Percentiles rank a stretch among this genome's conserved stretches.
Evolutionary conservation across 345 rosid genomes (phyloP).

Genomic region (Pistacia atlantica): DNA sequence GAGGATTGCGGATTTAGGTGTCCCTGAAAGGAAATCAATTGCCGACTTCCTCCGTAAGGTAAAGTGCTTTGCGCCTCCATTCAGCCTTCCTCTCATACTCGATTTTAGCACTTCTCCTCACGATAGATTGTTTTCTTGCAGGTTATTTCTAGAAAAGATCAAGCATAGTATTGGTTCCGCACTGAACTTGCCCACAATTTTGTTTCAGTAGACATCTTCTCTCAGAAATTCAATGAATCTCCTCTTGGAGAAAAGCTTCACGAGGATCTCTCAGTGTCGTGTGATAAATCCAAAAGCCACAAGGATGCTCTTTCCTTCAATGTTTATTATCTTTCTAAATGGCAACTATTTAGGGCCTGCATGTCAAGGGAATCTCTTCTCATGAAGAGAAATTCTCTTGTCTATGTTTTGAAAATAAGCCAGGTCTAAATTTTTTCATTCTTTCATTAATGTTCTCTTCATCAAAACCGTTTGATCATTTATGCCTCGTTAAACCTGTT

Average conservation of each 20-base stretch:
- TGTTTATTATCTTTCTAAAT: constrained; percentile 26
- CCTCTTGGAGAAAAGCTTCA: constrained; percentile 13
- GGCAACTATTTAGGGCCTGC: constrained; percentile 37
- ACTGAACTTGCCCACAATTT: too few relatives aligned
- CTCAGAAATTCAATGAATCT: too few relatives aligned
- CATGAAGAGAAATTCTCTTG: constrained; percentile 41
- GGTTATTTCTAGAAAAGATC: too few relatives aligned
- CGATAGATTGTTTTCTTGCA: background rate
- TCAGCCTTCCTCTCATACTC: background rate
- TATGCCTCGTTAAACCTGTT: too few relatives aligned
- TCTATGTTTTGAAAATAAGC: constrained; percentile 28
- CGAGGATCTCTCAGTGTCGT: constrained; percentile 33
- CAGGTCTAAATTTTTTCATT: constrained; percentile 24
- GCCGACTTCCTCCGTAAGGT: constrained; percentile 59
- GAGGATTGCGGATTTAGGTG: constrained; percentile 47
- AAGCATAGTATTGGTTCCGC: too few relatives aligned
- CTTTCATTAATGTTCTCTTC: too few relatives aligned
- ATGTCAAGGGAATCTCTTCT: constrained; percentile 35
- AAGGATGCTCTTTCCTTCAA: constrained; percentile 29
- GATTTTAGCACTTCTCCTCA: background rate
- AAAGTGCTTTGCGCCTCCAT: background rate
- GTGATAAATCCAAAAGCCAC: constrained; percentile 30
- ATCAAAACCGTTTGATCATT: too few relatives aligned
- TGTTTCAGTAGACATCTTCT: too few relatives aligned
- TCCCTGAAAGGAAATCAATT: constrained; percentile 48